Conservation (phyloP, 2,329 filamentous ascomycete genomes). For the Dryadomyces quercus-mongolicae region DNA sequence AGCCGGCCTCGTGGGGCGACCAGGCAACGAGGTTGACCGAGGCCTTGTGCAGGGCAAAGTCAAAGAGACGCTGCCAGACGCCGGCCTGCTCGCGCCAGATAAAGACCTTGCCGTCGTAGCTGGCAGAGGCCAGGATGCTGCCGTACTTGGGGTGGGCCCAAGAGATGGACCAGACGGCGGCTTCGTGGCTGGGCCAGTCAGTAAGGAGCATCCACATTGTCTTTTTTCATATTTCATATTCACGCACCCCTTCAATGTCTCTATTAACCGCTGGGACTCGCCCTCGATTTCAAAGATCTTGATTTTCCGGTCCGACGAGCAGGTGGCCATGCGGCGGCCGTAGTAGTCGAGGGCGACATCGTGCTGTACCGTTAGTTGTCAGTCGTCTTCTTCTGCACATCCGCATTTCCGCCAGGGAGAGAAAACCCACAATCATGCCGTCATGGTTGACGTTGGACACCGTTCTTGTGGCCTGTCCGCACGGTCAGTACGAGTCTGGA, state of each 20-base stretch:
- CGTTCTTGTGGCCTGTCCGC: slow-evolving; percentile 40
- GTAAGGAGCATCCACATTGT: not conserved
- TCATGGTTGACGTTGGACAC: slow-evolving; percentile 81
- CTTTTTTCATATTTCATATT: not conserved
- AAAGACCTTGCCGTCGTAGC: slow-evolving; percentile 95
- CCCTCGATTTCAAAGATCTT: slow-evolving; percentile 98
- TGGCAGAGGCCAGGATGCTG: slow-evolving; percentile 89
- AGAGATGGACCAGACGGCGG: slow-evolving; percentile 92
- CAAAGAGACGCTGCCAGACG: slow-evolving; percentile 78
- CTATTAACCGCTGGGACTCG: slow-evolving; percentile 75
- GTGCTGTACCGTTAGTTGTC: slow-evolving; percentile 44
- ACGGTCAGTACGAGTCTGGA: not conserved
- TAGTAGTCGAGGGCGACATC: slow-evolving; percentile 99
- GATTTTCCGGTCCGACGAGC: slow-evolving; percentile 95
- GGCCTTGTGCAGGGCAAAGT: slow-evolving; percentile 86
- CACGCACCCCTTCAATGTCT: slow-evolving; percentile 84
- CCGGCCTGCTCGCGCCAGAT: slow-evolving; percentile 87
- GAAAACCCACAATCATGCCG: slow-evolving; percentile 88
- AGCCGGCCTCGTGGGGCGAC: slow-evolving; percentile 94
- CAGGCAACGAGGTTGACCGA: slow-evolving; percentile 94
- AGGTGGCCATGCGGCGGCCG: slow-evolving; percentile 88
- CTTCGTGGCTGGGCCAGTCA: slow-evolving; percentile 60
- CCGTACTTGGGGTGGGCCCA: slow-evolving; percentile 99
- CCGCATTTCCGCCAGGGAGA: not conserved
- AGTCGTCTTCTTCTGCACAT: not conserved